Percentiles rank a stretch among this genome's conserved stretches.
Conservation (phyloP, 345 rosid genomes). For the Physaria fendleri region DNA sequence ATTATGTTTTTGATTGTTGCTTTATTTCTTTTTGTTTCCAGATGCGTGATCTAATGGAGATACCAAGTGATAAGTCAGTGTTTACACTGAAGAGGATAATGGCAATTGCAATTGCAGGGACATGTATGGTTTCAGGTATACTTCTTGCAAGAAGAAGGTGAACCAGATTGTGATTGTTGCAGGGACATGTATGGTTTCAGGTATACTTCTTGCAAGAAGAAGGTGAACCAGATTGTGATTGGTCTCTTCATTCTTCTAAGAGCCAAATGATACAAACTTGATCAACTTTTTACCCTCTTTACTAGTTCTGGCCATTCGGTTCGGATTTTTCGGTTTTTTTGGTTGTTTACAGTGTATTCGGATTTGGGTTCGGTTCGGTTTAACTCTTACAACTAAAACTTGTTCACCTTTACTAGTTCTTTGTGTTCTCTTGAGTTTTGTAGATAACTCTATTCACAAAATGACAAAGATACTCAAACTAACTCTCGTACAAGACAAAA, state of each 20-base stretch:
- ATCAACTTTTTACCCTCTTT: not conserved
- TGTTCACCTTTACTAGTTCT: not conserved
- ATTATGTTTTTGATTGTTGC: not conserved
- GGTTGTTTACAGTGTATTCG: no score
- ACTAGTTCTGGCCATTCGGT: no score
- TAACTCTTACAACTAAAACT: no score
- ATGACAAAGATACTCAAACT: conserved; percentile 2
- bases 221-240: conserved; percentile 30
- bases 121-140: conserved; percentile 63
- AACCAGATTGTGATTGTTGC: conserved; percentile 4
- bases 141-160: conserved; percentile 53
- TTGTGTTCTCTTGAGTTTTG: not conserved
- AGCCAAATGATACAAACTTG: conserved; percentile 14
- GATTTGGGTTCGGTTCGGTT: no score
- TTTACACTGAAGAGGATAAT: conserved; percentile 45
- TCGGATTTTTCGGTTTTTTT: no score
- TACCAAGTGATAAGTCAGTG: conserved; percentile 45
- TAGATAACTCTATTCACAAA: not conserved
- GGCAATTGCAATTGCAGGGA: conserved; percentile 65
- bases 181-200: conserved; percentile 55
- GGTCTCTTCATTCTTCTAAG: conserved; percentile 6
- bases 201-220: conserved; percentile 53
- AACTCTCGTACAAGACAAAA: conserved; percentile 17
- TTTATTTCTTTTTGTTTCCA: conserved; percentile 2
- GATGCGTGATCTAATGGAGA: conserved; percentile 62